These are phyloP conservation scores for Chionographis japonica DNA, from an alignment of 106 monocot species.

Conservation along the genomic window DNA sequence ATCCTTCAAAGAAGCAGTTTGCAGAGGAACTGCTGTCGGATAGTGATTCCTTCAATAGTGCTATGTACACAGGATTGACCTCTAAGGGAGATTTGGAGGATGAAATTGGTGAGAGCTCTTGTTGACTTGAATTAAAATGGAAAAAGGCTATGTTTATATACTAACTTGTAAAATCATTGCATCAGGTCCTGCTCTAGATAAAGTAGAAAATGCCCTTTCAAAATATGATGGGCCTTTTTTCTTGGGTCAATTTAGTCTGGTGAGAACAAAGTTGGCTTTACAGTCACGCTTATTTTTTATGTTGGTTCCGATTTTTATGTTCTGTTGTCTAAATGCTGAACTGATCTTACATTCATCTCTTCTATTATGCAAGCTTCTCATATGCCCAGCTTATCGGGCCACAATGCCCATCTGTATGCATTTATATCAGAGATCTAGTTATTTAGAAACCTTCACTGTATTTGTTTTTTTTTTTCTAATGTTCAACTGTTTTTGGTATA, in stretches of 20 bases:
- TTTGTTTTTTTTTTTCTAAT: too few species aligned
- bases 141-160: background rate
- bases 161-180: conserved; percentile 3
- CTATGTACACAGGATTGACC: conserved; percentile 15
- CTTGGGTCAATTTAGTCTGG: conserved; percentile 80
- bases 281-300: too few species aligned
- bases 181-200: conserved; percentile 59
- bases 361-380: too few species aligned
- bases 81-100: conserved; percentile 46
- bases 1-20: conserved; percentile 62
- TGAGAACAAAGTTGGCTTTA: conserved; percentile 12
- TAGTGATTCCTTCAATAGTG: conserved; percentile 47
- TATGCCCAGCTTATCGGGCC: too few species aligned
- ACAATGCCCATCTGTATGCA: too few species aligned
- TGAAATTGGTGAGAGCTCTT: conserved; percentile 55
- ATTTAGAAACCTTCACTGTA: too few species aligned
- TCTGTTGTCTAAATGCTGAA: too few species aligned
- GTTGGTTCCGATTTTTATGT: too few species aligned
- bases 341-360: too few species aligned
- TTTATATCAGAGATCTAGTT: too few species aligned
- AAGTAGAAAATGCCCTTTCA: conserved; percentile 60
- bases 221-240: conserved; percentile 90
- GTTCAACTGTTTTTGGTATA: too few species aligned
- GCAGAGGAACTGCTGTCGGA: conserved; percentile 71
- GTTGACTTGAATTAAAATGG: background rate